Conservation (phyloP, 331 rosid species). For the Arachis monticola region DNA sequence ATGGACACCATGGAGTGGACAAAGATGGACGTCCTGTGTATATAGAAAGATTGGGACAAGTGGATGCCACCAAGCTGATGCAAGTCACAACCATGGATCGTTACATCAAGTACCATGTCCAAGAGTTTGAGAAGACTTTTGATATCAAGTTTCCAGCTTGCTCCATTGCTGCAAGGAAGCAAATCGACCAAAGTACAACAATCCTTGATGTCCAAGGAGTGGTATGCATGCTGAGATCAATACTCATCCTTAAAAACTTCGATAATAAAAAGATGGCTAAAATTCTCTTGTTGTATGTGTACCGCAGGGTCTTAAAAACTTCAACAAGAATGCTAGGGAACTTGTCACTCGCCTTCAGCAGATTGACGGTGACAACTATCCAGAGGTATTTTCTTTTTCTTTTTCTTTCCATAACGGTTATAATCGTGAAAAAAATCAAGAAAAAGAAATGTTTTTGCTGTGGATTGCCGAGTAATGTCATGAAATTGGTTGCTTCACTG, state of each 20-base stretch:
- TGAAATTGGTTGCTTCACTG: slow-evolving; percentile 49
- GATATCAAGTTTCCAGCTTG: slow-evolving; percentile 83
- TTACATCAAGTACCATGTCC: slow-evolving; percentile 76
- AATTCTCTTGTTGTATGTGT: slow-evolving; percentile 25
- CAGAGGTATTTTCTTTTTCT: slow-evolving; percentile 61
- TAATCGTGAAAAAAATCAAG: not conserved
- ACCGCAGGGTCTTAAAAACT: slow-evolving; percentile 79
- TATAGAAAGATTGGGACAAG: slow-evolving; percentile 84
- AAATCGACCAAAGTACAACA: slow-evolving; percentile 95
- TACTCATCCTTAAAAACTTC: not conserved
- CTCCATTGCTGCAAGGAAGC: slow-evolving; percentile 86
- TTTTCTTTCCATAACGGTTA: slow-evolving; percentile 1
- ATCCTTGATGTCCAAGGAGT: slow-evolving; percentile 95
- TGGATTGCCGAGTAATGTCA: slow-evolving; percentile 38
- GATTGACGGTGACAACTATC: slow-evolving; percentile 88
- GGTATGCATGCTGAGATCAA: slow-evolving; percentile 53
- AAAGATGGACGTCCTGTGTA: slow-evolving; percentile 96
- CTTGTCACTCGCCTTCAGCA: slow-evolving; percentile 75
- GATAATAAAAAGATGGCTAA: not conserved
- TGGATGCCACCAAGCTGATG: slow-evolving; percentile 73
- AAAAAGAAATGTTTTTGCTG: not conserved
- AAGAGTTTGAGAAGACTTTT: slow-evolving; percentile 86
- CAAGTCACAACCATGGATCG: slow-evolving; percentile 90
- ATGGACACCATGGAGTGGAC: slow-evolving; percentile 92
- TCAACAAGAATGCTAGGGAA: slow-evolving; percentile 82